Percentiles rank a stretch among this genome's conserved stretches.
phyloP scores from a whole-genome alignment of 208 protist genomes.

The Trypanosoma rangeli region DNA sequence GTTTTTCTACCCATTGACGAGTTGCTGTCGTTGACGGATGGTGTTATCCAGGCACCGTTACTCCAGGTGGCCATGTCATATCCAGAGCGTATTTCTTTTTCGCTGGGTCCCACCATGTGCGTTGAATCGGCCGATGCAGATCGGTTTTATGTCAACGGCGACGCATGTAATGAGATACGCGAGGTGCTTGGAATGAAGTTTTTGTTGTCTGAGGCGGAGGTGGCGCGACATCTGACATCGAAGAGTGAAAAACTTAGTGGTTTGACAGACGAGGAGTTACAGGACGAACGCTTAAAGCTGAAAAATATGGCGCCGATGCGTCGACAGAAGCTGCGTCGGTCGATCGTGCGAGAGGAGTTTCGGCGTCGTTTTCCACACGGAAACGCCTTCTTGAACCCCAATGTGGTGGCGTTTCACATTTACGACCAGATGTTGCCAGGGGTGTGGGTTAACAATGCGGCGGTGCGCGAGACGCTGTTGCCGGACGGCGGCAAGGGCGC shows the following conservation, averaged over 20 bases:
- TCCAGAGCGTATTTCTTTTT: conserved; percentile 28
- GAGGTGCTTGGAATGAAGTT: conserved; percentile 33
- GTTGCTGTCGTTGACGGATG: not conserved
- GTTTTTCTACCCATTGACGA: conserved; percentile 15
- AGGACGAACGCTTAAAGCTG: conserved; percentile 16
- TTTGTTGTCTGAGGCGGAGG: conserved; percentile 23
- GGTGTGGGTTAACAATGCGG: conserved; percentile 22
- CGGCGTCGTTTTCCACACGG: conserved; percentile 34
- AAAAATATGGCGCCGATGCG: conserved; percentile 20
- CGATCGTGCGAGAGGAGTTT: conserved; percentile 35
- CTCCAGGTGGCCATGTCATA: conserved; percentile 31
- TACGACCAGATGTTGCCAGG: conserved; percentile 33
- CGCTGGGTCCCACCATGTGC: conserved; percentile 12
- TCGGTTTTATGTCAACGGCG: conserved; percentile 25
- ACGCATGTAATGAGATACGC: not conserved
- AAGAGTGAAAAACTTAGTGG: not conserved
- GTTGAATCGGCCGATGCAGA: conserved; percentile 3
- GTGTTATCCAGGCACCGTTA: conserved; percentile 19
- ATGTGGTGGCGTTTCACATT: conserved; percentile 38
- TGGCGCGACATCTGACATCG: conserved; percentile 11
- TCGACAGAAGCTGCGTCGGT: conserved; percentile 22
- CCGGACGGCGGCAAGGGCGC: conserved; percentile 29
- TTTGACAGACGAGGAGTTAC: conserved; percentile 27
- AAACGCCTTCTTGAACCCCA: conserved; percentile 31
- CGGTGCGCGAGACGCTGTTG: conserved; percentile 24